These are phyloP conservation scores for Prunus mira DNA, from an alignment of 306 rosid genomes.

Conservation along the genomic window DNA sequence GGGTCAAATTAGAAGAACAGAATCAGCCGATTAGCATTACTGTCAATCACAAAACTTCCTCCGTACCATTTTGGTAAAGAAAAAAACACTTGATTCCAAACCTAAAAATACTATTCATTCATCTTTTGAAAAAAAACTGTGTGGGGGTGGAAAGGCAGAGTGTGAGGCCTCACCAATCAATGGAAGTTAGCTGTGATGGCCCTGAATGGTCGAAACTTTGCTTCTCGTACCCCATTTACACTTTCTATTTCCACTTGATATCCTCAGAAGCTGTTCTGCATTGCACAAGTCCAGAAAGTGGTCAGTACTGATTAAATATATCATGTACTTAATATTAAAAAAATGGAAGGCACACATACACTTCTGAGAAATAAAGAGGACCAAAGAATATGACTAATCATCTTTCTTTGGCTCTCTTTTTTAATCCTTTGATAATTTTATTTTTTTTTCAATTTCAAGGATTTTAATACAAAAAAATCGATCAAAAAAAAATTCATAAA, in stretches of 20 bases:
- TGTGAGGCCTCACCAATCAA: conserved; percentile 62
- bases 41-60: neutral
- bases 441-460: no score
- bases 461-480: no score
- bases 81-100: neutral
- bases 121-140: neutral
- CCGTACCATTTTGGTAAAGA: neutral
- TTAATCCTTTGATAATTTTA: no score
- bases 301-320: neutral
- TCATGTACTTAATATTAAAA: neutral
- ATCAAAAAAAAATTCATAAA: no score
- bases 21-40: neutral
- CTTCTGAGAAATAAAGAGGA: neutral
- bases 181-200: conserved; percentile 65
- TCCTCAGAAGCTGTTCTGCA: conserved; percentile 29
- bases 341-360: neutral
- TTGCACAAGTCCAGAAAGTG: neutral
- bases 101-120: neutral
- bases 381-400: neutral
- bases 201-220: conserved; percentile 70
- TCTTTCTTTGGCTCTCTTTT: no score
- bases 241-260: conserved; percentile 18
- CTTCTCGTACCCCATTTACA: conserved; percentile 66
- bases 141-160: no score
- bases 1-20: neutral